phyloP scores from a whole-genome alignment of 257 asterid species.

The Nicotiana benthamiana region DNA sequence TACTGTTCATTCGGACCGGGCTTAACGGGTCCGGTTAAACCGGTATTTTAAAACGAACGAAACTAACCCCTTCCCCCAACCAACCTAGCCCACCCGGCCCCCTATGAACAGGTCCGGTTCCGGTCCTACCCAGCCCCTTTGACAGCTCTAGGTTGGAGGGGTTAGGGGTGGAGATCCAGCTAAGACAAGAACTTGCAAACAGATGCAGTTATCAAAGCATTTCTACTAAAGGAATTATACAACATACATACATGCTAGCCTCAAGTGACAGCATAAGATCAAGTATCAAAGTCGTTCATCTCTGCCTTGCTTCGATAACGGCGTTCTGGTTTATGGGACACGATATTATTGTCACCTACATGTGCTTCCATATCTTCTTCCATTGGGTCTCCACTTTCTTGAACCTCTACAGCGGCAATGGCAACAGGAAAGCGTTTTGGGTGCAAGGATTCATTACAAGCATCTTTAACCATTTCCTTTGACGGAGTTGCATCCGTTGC shows the following conservation, averaged over 20 bases:
- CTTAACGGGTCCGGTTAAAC: too few relatives aligned
- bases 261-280: neutral
- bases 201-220: neutral
- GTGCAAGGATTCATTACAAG: neutral
- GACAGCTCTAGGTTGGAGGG: too few relatives aligned
- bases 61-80: too few relatives aligned
- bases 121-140: too few relatives aligned
- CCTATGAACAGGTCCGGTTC: too few relatives aligned
- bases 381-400: neutral
- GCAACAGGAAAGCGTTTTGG: neutral
- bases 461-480: neutral
- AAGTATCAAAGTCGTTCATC: neutral
- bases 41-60: too few relatives aligned
- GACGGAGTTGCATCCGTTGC: neutral
- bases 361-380: conserved; percentile 4
- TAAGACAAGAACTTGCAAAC: neutral
- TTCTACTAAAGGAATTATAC: neutral
- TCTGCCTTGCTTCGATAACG: neutral
- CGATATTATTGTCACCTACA: neutral
- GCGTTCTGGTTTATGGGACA: neutral
- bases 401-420: neutral
- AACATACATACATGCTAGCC: neutral
- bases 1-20: too few relatives aligned
- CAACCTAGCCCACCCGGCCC: too few relatives aligned
- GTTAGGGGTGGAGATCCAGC: neutral